Evolutionary conservation across 2,329 filamentous ascomycete genomes (phyloP), one percentile per base, ranked within the genome.

Genomic region (Colletotrichum tamarilloi): DNA sequence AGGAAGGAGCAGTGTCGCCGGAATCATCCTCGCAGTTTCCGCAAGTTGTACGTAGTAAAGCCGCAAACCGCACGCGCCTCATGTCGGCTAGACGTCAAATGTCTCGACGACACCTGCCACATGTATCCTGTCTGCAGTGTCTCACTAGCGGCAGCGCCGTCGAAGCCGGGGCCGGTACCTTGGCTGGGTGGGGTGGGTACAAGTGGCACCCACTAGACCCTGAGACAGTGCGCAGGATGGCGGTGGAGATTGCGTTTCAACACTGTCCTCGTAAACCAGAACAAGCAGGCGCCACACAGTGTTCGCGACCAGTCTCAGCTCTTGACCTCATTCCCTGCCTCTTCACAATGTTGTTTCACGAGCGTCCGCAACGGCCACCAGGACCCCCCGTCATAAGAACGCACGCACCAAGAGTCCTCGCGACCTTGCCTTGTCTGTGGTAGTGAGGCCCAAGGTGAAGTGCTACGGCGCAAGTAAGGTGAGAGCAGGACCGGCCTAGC

Each of bases 41-140:
- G 69, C 52, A 68, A 42, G 38, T 14, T 35, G 32, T 35, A 35
- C 32, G n/a, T 49, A 53, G 46, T 32, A n/a, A 26, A 46, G 59
- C 22, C 19, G 64, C 53, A 42, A 56, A 16, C 46, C 67, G 67
- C 71, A 71, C 67, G 71, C 22, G 49, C 67, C 67, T 62, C 60
- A 53, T 12, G 60, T 52, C 62, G 60, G 67, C 60, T 71, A 63
- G 56, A 73, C 71, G 71, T 71, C 67, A 71, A 60, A 73, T 73
- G 71, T 73, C 71, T 65, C 62, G 22, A 60, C 71, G 71, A 73
- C 71, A 71, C 67, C 71, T 73, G 71, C 71, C 71, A 73, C 62
- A 72, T 53, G 72, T 74, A 72, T 63, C 72, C 57, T 73, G 62
- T 68, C 68, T 72, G 58, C 52, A 49, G 42, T 56, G 72, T 67